Evolutionary conservation across 2,329 filamentous ascomycete species (phyloP).

Genomic region (Alternaria postmessia): DNA sequence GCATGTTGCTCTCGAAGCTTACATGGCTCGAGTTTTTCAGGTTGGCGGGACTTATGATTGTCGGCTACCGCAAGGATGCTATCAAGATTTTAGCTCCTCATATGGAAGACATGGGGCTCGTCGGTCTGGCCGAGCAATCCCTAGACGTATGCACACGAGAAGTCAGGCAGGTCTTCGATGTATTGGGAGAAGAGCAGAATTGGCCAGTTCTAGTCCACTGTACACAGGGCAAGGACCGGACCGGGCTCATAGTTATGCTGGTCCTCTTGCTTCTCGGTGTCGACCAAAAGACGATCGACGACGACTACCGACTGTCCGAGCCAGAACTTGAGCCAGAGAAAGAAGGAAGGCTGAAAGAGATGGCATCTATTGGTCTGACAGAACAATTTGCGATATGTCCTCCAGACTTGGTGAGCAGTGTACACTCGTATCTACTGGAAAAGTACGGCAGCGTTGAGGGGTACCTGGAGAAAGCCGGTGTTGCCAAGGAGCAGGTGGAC

Average conservation of each 20-base stretch:
- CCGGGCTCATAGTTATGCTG: conserved; percentile 74
- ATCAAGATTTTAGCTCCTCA: conserved; percentile 73
- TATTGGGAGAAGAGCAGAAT: conserved; percentile 57
- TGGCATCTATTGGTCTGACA: conserved; percentile 73
- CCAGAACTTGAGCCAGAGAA: conserved; percentile 68
- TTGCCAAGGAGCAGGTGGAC: conserved; percentile 48
- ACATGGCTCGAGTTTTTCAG: conserved; percentile 72
- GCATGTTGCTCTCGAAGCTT: conserved; percentile 71
- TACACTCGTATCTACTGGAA: conserved; percentile 65
- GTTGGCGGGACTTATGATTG: conserved; percentile 68
- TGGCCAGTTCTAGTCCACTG: conserved; percentile 80
- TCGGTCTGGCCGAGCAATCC: conserved; percentile 73
- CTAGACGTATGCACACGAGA: conserved; percentile 72
- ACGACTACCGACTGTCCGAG: conserved; percentile 76
- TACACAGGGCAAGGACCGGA: conserved; percentile 89
- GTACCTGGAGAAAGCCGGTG: conserved; percentile 72
- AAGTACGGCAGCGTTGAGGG: conserved; percentile 71
- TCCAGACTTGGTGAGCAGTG: conserved; percentile 67
- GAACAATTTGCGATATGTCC: conserved; percentile 73
- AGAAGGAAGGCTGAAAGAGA: conserved; percentile 71
- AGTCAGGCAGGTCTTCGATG: conserved; percentile 62
- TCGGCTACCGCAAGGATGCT: conserved; percentile 73
- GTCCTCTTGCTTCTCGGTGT: conserved; percentile 70
- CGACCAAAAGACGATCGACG: conserved; percentile 66
- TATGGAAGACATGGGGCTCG: conserved; percentile 75